Conservation (phyloP, 495 filamentous ascomycete species). For the Aspergillus baeticus region DNA sequence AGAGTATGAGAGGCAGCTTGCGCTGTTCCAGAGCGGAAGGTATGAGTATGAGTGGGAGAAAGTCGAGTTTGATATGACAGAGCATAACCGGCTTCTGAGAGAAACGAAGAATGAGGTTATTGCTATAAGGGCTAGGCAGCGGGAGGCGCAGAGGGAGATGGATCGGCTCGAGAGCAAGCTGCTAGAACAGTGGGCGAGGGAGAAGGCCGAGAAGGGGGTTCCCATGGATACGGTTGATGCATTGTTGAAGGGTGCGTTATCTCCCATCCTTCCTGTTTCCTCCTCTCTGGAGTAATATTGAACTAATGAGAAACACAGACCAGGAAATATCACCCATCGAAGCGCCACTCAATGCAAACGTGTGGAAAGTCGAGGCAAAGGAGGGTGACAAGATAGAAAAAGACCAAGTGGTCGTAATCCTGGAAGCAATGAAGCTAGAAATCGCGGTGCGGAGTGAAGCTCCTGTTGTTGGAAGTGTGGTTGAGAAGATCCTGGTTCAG, state of each 20-base stretch:
- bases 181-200: constrained; percentile 43
- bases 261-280: background rate
- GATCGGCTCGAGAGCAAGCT: constrained; percentile 41
- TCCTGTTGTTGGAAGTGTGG: background rate
- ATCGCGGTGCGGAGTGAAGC: constrained; percentile 2
- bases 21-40: constrained; percentile 42
- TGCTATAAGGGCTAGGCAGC: constrained; percentile 38
- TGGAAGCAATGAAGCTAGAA: constrained; percentile 61
- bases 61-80: constrained; percentile 51
- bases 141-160: constrained; percentile 47
- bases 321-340: constrained; percentile 42
- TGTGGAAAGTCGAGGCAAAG: constrained; percentile 55
- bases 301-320: constrained; percentile 23
- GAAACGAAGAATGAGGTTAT: constrained; percentile 42
- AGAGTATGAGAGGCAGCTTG: constrained; percentile 42
- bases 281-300: background rate
- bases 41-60: constrained; percentile 51
- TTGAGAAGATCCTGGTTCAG: constrained; percentile 31
- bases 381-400: constrained; percentile 36
- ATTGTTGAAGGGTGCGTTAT: constrained; percentile 37
- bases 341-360: constrained; percentile 52
- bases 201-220: constrained; percentile 45
- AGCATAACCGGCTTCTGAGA: constrained; percentile 46
- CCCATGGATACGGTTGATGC: constrained; percentile 40
- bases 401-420: constrained; percentile 36